Evolutionary conservation across 805 yeast species (phyloP), one percentile per base, ranked within the genome.

Genomic region (Myxozyma lipomycoides): DNA sequence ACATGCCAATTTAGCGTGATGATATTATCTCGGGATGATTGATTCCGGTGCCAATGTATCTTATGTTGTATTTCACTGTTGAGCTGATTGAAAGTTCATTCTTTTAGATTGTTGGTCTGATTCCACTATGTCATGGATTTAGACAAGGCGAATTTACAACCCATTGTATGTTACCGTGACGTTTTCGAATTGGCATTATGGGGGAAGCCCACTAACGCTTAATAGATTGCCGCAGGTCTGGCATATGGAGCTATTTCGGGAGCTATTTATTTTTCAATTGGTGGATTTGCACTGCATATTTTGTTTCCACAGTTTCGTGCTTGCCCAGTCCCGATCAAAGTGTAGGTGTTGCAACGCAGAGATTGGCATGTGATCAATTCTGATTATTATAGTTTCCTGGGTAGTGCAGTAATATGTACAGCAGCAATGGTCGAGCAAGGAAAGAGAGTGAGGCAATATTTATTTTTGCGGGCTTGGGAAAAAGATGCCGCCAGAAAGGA

Each of bases 361-460:
- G n/a, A n/a, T n/a, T n/a, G n/a, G n/a, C n/a, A n/a, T n/a, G n/a
- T 12, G 32, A 28, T 7, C 32, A 28, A 12, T 12, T 28, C 32
- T 28, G n/a, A 21, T 43, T 7, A 15, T 40, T 9, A 28, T 32
- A 53, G 57, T n/a, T 50, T 40, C 24, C 36, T 41, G 18, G 42
- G 48, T 22, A 10, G 39, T 17, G 15, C 48, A 12, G 40, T 46
- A 17, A 41, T 53, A 2, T 35, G 43, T 19, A 43, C 30, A 12
- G 55, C 45, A 17, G 55, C 42, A 10, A 36, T 50, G 28, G 32
- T 43, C 17, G 51, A 53, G 38, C 57, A 53, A 22, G 36, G 26
- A 24, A 46, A 41, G 18, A 46, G 45, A 9, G 55, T 49, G 4
- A 45, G 44, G 35, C 46, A 45, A 28, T 32, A 53, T 30, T 34